These are phyloP conservation scores for Fremontodendron californicum DNA, from an alignment of 345 rosid genomes.

Conservation along the genomic window DNA sequence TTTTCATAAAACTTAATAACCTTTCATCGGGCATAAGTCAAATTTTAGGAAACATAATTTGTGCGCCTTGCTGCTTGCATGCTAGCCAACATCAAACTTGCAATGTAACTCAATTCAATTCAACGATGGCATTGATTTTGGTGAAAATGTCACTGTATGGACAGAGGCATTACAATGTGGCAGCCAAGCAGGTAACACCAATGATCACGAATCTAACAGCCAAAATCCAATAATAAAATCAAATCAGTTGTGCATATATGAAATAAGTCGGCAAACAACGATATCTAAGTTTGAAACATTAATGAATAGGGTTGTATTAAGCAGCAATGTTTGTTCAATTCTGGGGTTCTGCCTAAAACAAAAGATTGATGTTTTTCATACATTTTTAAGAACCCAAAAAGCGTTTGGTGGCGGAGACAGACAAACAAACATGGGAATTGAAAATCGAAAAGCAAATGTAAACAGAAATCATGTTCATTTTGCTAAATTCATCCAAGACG, in stretches of 20 bases:
- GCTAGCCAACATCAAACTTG: not conserved
- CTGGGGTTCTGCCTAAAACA: not conserved
- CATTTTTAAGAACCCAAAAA: slow-evolving; percentile 1
- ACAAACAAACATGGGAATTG: not conserved
- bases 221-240: not conserved
- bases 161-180: not conserved
- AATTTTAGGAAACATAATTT: not conserved
- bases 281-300: not conserved
- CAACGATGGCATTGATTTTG: not conserved
- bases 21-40: not conserved
- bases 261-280: not conserved
- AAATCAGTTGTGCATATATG: not conserved
- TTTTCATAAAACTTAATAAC: not conserved
- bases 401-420: not conserved
- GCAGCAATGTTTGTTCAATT: slow-evolving; percentile 1
- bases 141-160: not conserved
- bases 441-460: not conserved
- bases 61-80: not conserved
- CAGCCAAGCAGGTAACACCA: not conserved
- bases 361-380: not conserved
- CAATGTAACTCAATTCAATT: not conserved
- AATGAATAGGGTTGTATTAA: not conserved
- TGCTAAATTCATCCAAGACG: not conserved
- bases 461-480: not conserved
- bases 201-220: slow-evolving; percentile 4